Percentiles rank a stretch among this genome's conserved stretches.
Evolutionary conservation across 2,329 filamentous ascomycete species (phyloP).

Genomic region (Graphilbum sp.): DNA sequence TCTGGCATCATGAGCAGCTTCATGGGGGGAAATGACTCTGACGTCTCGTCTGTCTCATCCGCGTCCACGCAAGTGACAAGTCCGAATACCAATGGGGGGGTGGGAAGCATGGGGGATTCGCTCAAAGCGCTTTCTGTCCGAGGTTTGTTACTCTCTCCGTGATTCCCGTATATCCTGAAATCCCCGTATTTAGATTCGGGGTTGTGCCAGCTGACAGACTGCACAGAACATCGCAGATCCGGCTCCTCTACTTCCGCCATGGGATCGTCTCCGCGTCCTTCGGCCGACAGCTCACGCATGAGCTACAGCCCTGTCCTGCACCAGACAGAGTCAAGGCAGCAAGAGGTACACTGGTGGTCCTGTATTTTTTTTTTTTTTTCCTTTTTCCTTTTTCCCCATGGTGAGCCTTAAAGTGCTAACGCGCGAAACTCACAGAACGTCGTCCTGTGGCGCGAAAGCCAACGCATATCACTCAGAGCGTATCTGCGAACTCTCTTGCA

Average conservation of each 20-base stretch:
- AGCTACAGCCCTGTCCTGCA: conserved; percentile 1
- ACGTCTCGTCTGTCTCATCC: conserved; percentile 68
- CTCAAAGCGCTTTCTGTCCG: conserved; percentile 26
- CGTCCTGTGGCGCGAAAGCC: conserved; percentile 67
- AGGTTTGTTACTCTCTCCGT: conserved; percentile 13
- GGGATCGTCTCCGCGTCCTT: conserved; percentile 1
- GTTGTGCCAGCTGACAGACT: not conserved
- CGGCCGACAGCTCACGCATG: not conserved
- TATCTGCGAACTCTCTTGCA: conserved; percentile 77
- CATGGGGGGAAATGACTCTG: conserved; percentile 50
- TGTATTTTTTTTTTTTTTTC: not conserved
- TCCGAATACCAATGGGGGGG: conserved; percentile 12
- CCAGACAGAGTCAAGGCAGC: conserved; percentile 9
- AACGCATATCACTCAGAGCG: conserved; percentile 78
- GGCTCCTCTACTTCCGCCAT: not conserved
- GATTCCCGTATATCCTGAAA: no score
- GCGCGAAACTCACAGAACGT: conserved; percentile 14
- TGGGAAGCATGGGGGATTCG: conserved; percentile 14
- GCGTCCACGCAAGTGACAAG: conserved; percentile 48
- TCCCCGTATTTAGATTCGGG: no score
- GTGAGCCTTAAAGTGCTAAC: no score
- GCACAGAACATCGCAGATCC: conserved; percentile 13
- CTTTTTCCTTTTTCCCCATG: no score
- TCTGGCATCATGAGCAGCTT: conserved; percentile 37
- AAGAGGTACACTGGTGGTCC: conserved; percentile 11